These are phyloP conservation scores for Eimeria maxima DNA, from an alignment of 169 alveolate genomes.

Conservation along the genomic window DNA sequence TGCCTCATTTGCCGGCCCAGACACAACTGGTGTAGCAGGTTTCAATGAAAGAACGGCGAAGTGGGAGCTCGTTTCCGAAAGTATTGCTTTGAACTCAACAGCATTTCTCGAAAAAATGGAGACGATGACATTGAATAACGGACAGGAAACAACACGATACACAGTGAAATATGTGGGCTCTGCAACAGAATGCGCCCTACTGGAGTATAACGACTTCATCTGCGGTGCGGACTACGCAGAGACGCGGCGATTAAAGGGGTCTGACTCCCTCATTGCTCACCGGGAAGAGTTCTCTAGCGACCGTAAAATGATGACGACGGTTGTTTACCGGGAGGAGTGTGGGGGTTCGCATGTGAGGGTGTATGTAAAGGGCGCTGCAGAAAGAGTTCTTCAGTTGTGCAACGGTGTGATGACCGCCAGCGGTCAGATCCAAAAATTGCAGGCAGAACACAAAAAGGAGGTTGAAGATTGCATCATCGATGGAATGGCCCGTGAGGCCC, in stretches of 20 bases:
- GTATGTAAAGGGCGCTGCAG: constrained; percentile 91
- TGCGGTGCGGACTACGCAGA: constrained; percentile 80
- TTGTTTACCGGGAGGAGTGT: constrained; percentile 77
- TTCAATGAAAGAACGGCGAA: constrained; percentile 54
- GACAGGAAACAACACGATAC: constrained; percentile 46
- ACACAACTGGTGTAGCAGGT: constrained; percentile 16
- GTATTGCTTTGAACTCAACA: constrained; percentile 87
- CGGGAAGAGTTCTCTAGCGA: constrained; percentile 89
- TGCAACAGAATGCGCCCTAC: constrained; percentile 93
- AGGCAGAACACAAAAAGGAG: constrained; percentile 84
- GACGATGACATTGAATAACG: constrained; percentile 18
- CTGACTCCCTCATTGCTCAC: constrained; percentile 53
- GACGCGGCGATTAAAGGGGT: constrained; percentile 49
- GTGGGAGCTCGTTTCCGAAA: constrained; percentile 78
- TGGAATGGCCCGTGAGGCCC: constrained; percentile 89
- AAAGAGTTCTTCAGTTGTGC: constrained; percentile 86
- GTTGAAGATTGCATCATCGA: constrained; percentile 86
- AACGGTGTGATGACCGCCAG: constrained; percentile 16
- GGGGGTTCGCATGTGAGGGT: constrained; percentile 82
- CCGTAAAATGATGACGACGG: constrained; percentile 92
- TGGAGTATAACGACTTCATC: constrained; percentile 85
- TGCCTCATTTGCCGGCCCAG: constrained; percentile 54
- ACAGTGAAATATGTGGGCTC: constrained; percentile 86
- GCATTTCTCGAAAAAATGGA: constrained; percentile 86
- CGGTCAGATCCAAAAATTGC: constrained; percentile 82